Conservation (phyloP, 108 stramenopile species). For the Skeletonema tropicum region DNA sequence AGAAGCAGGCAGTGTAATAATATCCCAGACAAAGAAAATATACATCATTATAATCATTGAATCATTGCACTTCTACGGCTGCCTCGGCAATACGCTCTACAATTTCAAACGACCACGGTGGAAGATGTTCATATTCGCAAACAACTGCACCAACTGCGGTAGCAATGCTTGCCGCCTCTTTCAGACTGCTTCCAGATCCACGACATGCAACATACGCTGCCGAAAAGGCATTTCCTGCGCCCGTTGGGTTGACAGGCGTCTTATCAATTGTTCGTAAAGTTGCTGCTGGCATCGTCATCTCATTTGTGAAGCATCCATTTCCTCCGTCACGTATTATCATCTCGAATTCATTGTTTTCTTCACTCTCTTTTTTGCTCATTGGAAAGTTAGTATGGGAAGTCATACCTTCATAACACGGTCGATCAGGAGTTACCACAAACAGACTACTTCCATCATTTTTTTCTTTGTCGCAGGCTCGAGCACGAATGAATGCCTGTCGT, state of each 20-base stretch:
- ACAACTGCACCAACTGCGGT: conserved; percentile 64
- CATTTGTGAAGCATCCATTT: conserved; percentile 41
- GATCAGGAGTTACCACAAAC: conserved; percentile 24
- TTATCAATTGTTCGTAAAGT: conserved; percentile 44
- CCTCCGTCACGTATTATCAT: conserved; percentile 44
- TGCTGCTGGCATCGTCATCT: conserved; percentile 30
- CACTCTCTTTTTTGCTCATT: not conserved
- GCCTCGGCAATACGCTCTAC: conserved; percentile 45
- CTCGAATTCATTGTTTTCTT: conserved; percentile 5
- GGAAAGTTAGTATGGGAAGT: not conserved
- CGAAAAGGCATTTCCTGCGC: conserved; percentile 66
- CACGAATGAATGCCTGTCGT: not conserved
- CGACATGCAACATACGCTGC: conserved; percentile 45
- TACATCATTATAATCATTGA: too few relatives aligned
- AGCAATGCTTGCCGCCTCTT: conserved; percentile 51
- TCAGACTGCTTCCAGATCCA: conserved; percentile 27
- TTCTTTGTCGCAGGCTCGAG: not conserved
- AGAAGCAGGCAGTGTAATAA: conserved; percentile 3
- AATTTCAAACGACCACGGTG: conserved; percentile 52
- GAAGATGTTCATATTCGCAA: conserved; percentile 60
- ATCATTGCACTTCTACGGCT: conserved; percentile 30
- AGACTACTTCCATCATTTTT: conserved; percentile 6
- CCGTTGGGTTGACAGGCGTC: conserved; percentile 56
- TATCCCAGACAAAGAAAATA: too few relatives aligned
- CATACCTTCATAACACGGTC: conserved; percentile 34